Conservation (phyloP, 164 flowering plant species). For the Houttuynia cordata region DNA sequence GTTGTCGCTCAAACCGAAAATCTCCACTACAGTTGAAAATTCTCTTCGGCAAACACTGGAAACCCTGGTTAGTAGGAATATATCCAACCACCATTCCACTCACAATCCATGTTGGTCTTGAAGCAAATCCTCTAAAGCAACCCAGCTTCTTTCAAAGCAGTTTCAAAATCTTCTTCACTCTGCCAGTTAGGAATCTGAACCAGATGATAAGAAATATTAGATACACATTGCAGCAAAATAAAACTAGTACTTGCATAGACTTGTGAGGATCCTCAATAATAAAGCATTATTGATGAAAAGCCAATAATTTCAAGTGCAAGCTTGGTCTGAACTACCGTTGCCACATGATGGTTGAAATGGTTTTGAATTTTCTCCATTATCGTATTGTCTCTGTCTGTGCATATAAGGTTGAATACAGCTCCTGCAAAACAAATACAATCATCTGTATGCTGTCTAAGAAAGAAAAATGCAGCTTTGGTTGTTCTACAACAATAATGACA, state of each 20-base stretch:
- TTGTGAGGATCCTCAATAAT: no score
- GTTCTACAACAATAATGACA: not conserved
- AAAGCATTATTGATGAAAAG: no score
- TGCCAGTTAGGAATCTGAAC: constrained; percentile 20
- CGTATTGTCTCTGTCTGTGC: constrained; percentile 27
- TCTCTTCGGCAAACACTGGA: no score
- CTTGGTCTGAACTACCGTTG: constrained; percentile 33
- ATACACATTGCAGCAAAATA: not conserved
- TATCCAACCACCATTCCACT: no score
- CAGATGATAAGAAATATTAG: not conserved
- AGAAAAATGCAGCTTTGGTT: not conserved
- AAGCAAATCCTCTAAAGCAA: constrained; percentile 8
- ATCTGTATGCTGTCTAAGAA: not conserved
- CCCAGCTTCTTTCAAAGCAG: constrained; percentile 24
- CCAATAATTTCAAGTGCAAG: not conserved
- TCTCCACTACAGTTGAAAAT: no score
- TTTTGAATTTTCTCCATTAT: constrained; percentile 58
- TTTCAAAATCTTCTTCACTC: constrained; percentile 16
- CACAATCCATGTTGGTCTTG: no score
- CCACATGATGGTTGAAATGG: constrained; percentile 32
- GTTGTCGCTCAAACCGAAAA: no score
- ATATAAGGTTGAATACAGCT: constrained; percentile 62
- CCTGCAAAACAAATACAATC: constrained; percentile 29
- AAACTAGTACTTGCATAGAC: no score
- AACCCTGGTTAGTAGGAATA: no score